Conservation (phyloP, 2,329 filamentous ascomycete species). For the Ceratocystiopsis minuta region DNA sequence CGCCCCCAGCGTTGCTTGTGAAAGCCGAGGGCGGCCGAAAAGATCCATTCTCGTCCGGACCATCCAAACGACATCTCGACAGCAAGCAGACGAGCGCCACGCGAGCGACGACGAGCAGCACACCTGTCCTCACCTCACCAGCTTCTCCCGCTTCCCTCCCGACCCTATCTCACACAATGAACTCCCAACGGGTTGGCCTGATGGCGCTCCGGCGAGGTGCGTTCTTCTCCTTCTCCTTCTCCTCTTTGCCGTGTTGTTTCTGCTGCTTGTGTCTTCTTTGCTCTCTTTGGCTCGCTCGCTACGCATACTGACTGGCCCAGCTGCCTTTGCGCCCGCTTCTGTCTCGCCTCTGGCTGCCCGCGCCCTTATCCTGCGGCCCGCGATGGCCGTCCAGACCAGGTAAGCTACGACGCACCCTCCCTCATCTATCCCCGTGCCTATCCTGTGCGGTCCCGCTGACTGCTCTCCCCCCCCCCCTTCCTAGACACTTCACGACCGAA, state of each 20-base stretch:
- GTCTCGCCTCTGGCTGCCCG: conserved; percentile 30
- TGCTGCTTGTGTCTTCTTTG: too few species aligned
- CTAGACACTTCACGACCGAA: conserved; percentile 36
- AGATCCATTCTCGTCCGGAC: neutral
- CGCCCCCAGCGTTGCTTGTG: neutral
- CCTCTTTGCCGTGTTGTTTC: too few species aligned
- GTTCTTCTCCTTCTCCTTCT: conserved; percentile 5
- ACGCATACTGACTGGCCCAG: neutral
- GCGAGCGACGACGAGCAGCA: conserved; percentile 1
- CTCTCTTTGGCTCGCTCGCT: neutral
- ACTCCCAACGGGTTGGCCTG: conserved; percentile 37
- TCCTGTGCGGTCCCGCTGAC: too few species aligned
- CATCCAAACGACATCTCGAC: neutral
- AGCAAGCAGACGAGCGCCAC: neutral
- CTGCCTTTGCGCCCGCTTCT: conserved; percentile 20
- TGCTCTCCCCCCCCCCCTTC: too few species aligned
- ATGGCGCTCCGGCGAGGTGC: conserved; percentile 41
- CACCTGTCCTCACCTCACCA: too few species aligned
- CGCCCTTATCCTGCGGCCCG: conserved; percentile 23
- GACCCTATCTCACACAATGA: conserved; percentile 22
- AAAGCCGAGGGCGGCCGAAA: conserved; percentile 24
- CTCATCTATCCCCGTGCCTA: too few species aligned
- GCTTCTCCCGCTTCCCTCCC: conserved; percentile 5
- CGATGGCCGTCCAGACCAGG: conserved; percentile 27
- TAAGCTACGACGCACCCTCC: conserved; percentile 13